Base-by-base conservation (phyloP, 164 flowering plant genomes). In the Liquidambar formosana region DNA sequence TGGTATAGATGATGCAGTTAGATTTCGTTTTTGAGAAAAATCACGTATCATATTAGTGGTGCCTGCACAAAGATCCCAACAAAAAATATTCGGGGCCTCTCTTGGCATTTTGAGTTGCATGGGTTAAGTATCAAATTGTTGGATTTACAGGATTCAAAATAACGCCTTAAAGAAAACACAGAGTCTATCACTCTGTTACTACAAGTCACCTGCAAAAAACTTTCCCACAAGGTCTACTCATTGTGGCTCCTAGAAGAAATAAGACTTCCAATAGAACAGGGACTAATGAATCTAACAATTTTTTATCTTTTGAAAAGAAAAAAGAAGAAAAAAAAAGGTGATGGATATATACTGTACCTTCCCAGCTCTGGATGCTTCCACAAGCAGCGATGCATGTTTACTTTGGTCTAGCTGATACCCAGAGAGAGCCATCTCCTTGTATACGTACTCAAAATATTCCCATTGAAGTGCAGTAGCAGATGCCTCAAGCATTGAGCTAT, bases 381-480 rank as follows among this genome's bases (percentile, higher is more conserved):
- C 83, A 58, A 93, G 89, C 28, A 90, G 72, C 44, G 59, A 75
- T 11, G 80, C 86, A 66, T 89, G 87, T 73, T 88, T 96, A 61
- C 66, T 77, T 70, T 89, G 93, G 82, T 90, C 89, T 26, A 96
- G 61, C 70, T 79, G 91, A 82, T 73, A 82, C 19, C 96, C 97
- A 49, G 76, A 73, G 57, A 91, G 82, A 68, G 71, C 60, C 99
- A 96, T 93, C 71, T 89, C 91, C 82, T 85, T 88, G 85, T 93
- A 96, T 19, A 90, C 90, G 79, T 80, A 78, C 76, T 93, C 99
- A 74, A 96, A 93, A 71, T 91, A 93, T 66, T 96, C 98, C 99
- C 99, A 96, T 64, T 93, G 97, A 21, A 64, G 88, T 46, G 99
- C 88, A 46, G 74, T 74, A 67, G 90, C 89, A 72, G 97, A 89